Evolutionary conservation across 129 eudicot species (phyloP).

Genomic region (Pulicaria dysenterica): DNA sequence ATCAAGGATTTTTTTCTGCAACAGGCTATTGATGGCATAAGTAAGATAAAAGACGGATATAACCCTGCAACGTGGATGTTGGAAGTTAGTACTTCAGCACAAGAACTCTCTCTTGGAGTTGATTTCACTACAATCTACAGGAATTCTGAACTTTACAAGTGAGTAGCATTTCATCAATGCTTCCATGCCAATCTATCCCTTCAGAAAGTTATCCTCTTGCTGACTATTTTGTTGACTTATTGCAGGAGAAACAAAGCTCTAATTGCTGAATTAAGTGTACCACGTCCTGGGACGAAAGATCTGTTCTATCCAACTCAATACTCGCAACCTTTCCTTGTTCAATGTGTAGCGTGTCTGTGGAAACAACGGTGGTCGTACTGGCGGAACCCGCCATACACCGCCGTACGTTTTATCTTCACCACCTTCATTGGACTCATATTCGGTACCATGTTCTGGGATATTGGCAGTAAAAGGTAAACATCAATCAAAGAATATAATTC

Average conservation of each 20-base stretch:
- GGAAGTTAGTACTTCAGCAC: constrained; percentile 58
- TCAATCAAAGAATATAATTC: neutral
- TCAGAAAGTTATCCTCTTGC: neutral
- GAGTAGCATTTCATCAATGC: neutral
- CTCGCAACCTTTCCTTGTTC: constrained; percentile 45
- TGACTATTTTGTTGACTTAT: neutral
- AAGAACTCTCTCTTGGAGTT: constrained; percentile 53
- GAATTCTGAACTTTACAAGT: constrained; percentile 60
- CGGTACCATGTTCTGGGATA: constrained; percentile 57
- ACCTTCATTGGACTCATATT: constrained; percentile 40
- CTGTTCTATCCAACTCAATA: constrained; percentile 40
- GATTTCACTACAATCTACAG: constrained; percentile 54
- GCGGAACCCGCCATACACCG: constrained; percentile 55
- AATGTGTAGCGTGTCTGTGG: constrained; percentile 53
- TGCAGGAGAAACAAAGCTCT: constrained; percentile 54
- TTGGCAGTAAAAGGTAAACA: constrained; percentile 44
- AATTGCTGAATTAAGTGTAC: constrained; percentile 42
- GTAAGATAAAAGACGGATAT: constrained; percentile 61
- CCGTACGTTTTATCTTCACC: constrained; percentile 46
- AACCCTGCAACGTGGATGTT: constrained; percentile 85
- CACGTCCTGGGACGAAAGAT: constrained; percentile 44
- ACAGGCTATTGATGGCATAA: constrained; percentile 52
- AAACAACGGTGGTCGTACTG: constrained; percentile 57
- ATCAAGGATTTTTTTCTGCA: neutral
- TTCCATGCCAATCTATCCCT: neutral